phyloP scores from a whole-genome alignment of 129 eudicot species.

The Calendula officinalis region DNA sequence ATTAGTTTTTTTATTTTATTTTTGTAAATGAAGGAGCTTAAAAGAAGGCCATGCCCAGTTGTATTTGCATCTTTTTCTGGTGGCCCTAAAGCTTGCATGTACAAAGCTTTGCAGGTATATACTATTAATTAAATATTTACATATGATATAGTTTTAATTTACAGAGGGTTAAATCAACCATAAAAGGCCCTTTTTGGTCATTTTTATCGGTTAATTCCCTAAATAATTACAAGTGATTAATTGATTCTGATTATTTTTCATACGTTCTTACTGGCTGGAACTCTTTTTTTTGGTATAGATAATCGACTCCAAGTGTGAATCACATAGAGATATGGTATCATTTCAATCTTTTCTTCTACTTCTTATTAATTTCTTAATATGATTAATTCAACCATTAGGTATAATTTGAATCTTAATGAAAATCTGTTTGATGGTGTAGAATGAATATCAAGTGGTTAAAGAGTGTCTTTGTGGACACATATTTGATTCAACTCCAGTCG shows the following conservation, averaged over 20 bases:
- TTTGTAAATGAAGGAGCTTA: conserved; percentile 62
- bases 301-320: conserved; percentile 59
- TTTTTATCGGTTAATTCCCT: too few species aligned
- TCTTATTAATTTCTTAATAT: too few species aligned
- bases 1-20: conserved; percentile 8
- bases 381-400: too few species aligned
- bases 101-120: conserved; percentile 87
- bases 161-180: too few species aligned
- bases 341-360: background rate
- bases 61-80: conserved; percentile 91
- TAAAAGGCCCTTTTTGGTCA: too few species aligned
- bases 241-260: background rate
- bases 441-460: conserved; percentile 55
- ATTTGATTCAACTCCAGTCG: conserved; percentile 83
- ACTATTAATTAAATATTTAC: conserved; percentile 5
- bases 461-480: conserved; percentile 82
- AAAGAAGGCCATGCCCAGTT: conserved; percentile 70
- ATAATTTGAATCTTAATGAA: too few species aligned
- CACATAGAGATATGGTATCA: conserved; percentile 53
- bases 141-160: too few species aligned
- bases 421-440: conserved; percentile 38
- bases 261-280: background rate
- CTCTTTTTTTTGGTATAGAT: conserved; percentile 44
- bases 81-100: conserved; percentile 96
- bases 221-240: too few species aligned